A percentile compares a stretch with the other conserved stretches of the same genome.
phyloP scores from a whole-genome alignment of 345 rosid species.

The Lepidium africanum region DNA sequence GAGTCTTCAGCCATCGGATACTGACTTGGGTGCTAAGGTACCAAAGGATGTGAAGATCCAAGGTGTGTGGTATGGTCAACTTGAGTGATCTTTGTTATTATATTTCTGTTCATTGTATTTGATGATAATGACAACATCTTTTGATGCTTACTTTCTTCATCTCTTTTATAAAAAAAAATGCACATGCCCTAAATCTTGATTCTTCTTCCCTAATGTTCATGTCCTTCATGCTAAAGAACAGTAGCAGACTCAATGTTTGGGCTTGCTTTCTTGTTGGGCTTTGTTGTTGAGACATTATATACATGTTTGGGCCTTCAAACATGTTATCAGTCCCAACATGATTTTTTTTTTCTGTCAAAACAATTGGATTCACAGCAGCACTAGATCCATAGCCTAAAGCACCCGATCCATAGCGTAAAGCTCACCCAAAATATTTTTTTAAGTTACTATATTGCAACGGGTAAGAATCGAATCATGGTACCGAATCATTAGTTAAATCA shows the following conservation, averaged over 20 bases:
- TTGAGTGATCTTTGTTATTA: constrained; percentile 38
- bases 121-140: constrained; percentile 15
- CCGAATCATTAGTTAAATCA: too few species aligned
- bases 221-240: neutral
- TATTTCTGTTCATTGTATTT: constrained; percentile 12
- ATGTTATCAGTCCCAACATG: neutral
- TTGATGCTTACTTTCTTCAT: constrained; percentile 1
- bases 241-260: too few species aligned
- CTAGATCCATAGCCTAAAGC: too few species aligned
- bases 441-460: too few species aligned
- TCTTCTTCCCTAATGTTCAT: neutral
- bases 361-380: too few species aligned
- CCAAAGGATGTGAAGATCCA: constrained; percentile 96
- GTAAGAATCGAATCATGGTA: too few species aligned
- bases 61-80: constrained; percentile 97
- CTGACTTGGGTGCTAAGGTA: constrained; percentile 90
- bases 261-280: too few species aligned
- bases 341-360: too few species aligned
- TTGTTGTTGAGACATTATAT: neutral
- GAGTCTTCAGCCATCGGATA: constrained; percentile 97
- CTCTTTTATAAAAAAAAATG: neutral
- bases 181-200: constrained; percentile 1
- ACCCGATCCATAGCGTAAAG: too few species aligned
- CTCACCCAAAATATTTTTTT: too few species aligned
- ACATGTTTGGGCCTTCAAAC: neutral